Evolutionary conservation across 2,329 filamentous ascomycete species (phyloP).

Genomic region (Xylaria hypoxylon): DNA sequence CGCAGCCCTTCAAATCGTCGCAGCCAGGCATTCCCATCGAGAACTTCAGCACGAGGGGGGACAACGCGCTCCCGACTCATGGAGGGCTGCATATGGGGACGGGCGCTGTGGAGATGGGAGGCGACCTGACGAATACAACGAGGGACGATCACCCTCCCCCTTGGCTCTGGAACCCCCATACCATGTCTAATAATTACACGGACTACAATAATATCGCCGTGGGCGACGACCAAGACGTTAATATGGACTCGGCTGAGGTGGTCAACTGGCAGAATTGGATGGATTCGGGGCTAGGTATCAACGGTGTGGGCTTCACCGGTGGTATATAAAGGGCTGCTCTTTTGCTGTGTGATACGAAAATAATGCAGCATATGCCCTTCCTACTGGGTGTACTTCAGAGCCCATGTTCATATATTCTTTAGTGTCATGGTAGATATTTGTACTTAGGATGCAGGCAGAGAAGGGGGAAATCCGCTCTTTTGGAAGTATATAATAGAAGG

Average conservation of each 20-base stretch:
- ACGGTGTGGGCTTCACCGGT: constrained; percentile 47
- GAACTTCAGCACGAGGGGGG: constrained; percentile 31
- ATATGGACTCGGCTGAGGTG: constrained; percentile 53
- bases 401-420: background rate
- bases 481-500: constrained; percentile 1
- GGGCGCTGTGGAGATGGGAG: constrained; percentile 7
- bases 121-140: constrained; percentile 18
- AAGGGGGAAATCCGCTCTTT: background rate
- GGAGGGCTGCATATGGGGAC: constrained; percentile 13
- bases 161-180: constrained; percentile 56
- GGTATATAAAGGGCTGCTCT: constrained; percentile 42
- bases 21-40: constrained; percentile 37
- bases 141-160: constrained; percentile 54
- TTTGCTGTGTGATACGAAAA: background rate
- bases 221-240: constrained; percentile 49
- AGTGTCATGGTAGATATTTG: constrained; percentile 1
- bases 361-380: background rate
- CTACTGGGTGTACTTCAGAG: background rate
- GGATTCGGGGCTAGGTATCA: constrained; percentile 47
- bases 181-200: constrained; percentile 12
- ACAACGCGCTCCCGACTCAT: constrained; percentile 19
- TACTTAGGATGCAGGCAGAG: background rate
- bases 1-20: constrained; percentile 33
- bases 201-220: constrained; percentile 43
- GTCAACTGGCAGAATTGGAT: constrained; percentile 64